A percentile compares a stretch with the other conserved stretches of the same genome.
Conservation (phyloP, 2,329 filamentous ascomycete genomes). For the Cercospora sesami region DNA sequence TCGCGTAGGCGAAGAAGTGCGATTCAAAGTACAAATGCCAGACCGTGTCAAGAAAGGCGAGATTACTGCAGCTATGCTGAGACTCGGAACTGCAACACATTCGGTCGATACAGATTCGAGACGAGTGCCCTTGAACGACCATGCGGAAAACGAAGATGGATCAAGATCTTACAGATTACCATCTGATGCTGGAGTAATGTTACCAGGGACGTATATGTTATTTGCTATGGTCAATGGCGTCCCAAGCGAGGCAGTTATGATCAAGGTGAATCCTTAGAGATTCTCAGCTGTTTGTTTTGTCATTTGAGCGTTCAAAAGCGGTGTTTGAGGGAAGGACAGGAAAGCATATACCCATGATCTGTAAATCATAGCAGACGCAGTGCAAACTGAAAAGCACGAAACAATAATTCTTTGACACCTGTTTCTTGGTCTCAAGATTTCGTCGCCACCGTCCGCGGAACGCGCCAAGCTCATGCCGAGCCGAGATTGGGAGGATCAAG, state of each 20-base stretch:
- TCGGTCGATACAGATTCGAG: slow-evolving; percentile 61
- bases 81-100: slow-evolving; percentile 55
- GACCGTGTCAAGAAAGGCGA: slow-evolving; percentile 6
- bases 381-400: not conserved
- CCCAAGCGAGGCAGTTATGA: not conserved
- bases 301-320: not conserved
- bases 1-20: slow-evolving; percentile 1
- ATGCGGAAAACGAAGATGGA: not conserved
- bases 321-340: not conserved
- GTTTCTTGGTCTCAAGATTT: not conserved
- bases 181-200: not conserved
- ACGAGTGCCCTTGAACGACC: slow-evolving; percentile 43
- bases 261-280: not conserved
- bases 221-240: not conserved
- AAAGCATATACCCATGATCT: not conserved
- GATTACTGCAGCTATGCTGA: slow-evolving; percentile 42
- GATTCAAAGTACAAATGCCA: slow-evolving; percentile 37
- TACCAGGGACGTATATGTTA: not conserved
- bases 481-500: slow-evolving; percentile 12
- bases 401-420: not conserved
- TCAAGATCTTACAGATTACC: not conserved
- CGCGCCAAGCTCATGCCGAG: slow-evolving; percentile 7
- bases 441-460: not conserved
- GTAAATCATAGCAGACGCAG: not conserved
- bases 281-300: not conserved